Evolutionary conservation across 306 rosid genomes (phyloP).

Genomic region (Cercis canadensis): DNA sequence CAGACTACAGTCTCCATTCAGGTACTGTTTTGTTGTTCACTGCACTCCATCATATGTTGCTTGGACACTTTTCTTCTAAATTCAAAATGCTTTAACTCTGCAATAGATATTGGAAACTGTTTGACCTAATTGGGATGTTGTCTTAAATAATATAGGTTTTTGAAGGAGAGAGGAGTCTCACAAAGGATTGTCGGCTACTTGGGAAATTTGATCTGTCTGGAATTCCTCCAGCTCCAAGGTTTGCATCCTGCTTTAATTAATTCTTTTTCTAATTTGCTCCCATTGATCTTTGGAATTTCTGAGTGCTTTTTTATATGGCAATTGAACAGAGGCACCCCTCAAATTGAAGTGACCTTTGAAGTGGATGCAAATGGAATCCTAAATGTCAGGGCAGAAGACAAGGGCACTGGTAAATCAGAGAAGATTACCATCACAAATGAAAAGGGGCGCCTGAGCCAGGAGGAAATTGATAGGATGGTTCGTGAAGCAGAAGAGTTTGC

Average conservation of each 20-base stretch:
- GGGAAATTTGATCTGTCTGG: constrained; percentile 92
- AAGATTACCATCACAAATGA: constrained; percentile 98
- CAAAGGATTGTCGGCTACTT: constrained; percentile 95
- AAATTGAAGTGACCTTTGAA: constrained; percentile 98
- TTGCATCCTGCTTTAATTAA: constrained; percentile 22
- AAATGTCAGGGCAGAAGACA: constrained; percentile 95
- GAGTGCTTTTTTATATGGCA: not conserved
- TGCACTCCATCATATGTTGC: not conserved
- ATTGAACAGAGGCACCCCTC: constrained; percentile 91
- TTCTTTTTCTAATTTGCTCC: not conserved
- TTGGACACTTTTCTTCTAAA: not conserved
- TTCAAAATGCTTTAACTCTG: not conserved
- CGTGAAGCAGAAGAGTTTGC: constrained; percentile 97
- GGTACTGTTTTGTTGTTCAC: constrained; percentile 46
- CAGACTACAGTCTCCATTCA: constrained; percentile 99
- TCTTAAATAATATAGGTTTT: constrained; percentile 71
- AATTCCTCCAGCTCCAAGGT: constrained; percentile 99
- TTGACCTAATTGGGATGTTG: not conserved
- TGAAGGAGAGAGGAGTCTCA: constrained; percentile 99
- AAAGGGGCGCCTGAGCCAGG: constrained; percentile 95
- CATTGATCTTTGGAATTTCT: constrained; percentile 5
- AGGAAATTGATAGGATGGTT: constrained; percentile 96
- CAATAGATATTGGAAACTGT: not conserved
- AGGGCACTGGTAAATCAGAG: constrained; percentile 97
- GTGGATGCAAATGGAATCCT: constrained; percentile 97